These are phyloP conservation scores for Dictyophora rubrovolvata DNA, from an alignment of 768 basidiomycete species.

Conservation along the genomic window DNA sequence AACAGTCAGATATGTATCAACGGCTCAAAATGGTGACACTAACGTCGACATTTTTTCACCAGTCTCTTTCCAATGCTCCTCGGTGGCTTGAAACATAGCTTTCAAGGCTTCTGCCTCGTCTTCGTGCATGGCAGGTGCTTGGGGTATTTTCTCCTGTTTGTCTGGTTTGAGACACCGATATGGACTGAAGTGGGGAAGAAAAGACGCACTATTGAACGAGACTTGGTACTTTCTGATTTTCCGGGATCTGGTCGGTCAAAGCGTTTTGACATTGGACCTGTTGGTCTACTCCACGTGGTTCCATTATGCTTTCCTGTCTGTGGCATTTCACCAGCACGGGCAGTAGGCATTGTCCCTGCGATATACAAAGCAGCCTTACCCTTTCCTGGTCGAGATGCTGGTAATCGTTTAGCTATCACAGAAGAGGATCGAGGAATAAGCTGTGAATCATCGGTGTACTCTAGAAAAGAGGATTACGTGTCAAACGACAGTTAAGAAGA, in stretches of 20 bases:
- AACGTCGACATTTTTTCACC: slow-evolving; percentile 99
- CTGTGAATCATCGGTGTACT: slow-evolving; percentile 84
- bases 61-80: slow-evolving; percentile 94
- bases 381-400: slow-evolving; percentile 70
- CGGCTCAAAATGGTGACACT: slow-evolving; percentile 51
- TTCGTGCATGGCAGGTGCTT: slow-evolving; percentile 28
- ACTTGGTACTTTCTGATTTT: slow-evolving; percentile 45
- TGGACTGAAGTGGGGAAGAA: background rate
- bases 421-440: slow-evolving; percentile 94
- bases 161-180: background rate
- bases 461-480: slow-evolving; percentile 28
- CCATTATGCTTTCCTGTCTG: slow-evolving; percentile 5
- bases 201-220: slow-evolving; percentile 14
- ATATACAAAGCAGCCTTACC: slow-evolving; percentile 75
- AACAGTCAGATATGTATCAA: slow-evolving; percentile 57
- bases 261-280: slow-evolving; percentile 65
- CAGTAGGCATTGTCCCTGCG: slow-evolving; percentile 26
- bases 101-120: slow-evolving; percentile 95
- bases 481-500: background rate
- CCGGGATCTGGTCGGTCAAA: slow-evolving; percentile 50
- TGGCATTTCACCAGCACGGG: slow-evolving; percentile 6
- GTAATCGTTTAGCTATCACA: slow-evolving; percentile 85
- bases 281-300: slow-evolving; percentile 52
- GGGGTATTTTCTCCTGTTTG: slow-evolving; percentile 7
- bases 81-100: slow-evolving; percentile 96